Evolutionary conservation across 2,329 filamentous ascomycete species (phyloP), one percentile per base, ranked within the genome.

Genomic region (Taxawa tesnikishii): DNA sequence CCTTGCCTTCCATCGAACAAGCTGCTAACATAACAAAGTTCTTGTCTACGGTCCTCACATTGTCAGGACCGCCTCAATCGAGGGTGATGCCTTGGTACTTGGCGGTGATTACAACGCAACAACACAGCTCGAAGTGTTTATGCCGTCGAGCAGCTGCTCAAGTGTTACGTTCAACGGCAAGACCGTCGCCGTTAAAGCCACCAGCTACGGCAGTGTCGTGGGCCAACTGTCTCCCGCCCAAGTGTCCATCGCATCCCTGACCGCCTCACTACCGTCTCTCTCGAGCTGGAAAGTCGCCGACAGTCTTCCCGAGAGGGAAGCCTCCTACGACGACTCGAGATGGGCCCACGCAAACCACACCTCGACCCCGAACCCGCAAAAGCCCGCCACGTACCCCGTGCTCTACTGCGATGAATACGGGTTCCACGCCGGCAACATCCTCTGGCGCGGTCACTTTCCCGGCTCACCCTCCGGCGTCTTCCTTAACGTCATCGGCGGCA

Each of bases 401-500:
- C 49, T 61, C 5, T 60, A 57, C 38, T 53, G 54, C 15, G 53
- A 57, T 17, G 56, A 59, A 32, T 60, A 61, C 23, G 56, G 53
- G 13, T 57, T 58, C 43, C 56, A 60, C 41, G 52, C 56, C 34
- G 56, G 52, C 39, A 53, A 55, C 42, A 49, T 59, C 30, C 45
- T 61, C 33, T 61, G 56, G 48, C 56, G 58, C 13, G 58, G 54
- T 5, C 53, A 54, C 44, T 61, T 61, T 32, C 44, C 55, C 2
- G 54, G 55, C 3, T 36, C 47, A 5, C 50, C 51, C 12, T 39
- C 64, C 2, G 69, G 38, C 9, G 25, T 32, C 5, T 39, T 42
- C 25, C 39, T 75, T 10, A 61, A 68, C 34, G 49, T 73, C 15
- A 65, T 64, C 11, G 71, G 71, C 14, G 70, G 70, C 15, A 53